phyloP scores from a whole-genome alignment of 495 filamentous ascomycete species.

The Talaromyces trachyspermus region DNA sequence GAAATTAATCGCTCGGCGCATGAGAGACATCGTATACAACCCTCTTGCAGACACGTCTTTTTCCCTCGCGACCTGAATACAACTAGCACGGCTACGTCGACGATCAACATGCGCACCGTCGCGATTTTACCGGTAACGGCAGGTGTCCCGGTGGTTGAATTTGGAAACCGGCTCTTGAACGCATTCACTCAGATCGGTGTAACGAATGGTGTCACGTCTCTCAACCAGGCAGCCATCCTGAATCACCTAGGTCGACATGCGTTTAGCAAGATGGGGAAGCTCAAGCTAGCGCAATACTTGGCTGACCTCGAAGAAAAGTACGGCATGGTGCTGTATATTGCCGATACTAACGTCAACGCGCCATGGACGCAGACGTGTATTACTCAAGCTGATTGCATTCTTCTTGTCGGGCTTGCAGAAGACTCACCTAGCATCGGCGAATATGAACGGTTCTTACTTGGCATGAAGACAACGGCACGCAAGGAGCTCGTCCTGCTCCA shows the following conservation, averaged over 20 bases:
- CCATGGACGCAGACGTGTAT: slow-evolving; percentile 99
- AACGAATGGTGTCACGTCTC: slow-evolving; percentile 78
- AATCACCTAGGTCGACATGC: slow-evolving; percentile 93
- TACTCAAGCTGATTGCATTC: slow-evolving; percentile 88
- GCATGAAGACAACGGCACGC: slow-evolving; percentile 92
- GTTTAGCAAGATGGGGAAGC: slow-evolving; percentile 93
- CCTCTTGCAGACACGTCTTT: slow-evolving; percentile 58
- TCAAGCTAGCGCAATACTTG: slow-evolving; percentile 92
- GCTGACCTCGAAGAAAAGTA: slow-evolving; percentile 97
- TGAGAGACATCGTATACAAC: slow-evolving; percentile 81
- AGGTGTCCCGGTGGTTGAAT: slow-evolving; percentile 90
- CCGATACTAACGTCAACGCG: slow-evolving; percentile 92
- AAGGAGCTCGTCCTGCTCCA: slow-evolving; percentile 95
- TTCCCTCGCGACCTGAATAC: slow-evolving; percentile 41
- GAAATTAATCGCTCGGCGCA: slow-evolving; percentile 93
- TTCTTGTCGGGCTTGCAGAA: slow-evolving; percentile 88
- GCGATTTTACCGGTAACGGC: slow-evolving; percentile 85
- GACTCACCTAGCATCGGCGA: slow-evolving; percentile 85
- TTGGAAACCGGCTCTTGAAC: slow-evolving; percentile 80
- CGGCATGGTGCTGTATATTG: slow-evolving; percentile 89
- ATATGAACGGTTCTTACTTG: slow-evolving; percentile 89
- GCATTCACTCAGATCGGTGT: slow-evolving; percentile 84
- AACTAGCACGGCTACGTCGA: slow-evolving; percentile 70
- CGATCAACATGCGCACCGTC: slow-evolving; percentile 85
- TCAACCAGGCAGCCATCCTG: slow-evolving; percentile 89